Conservation (phyloP, 306 rosid genomes). For the Trichosanthes truncata region DNA sequence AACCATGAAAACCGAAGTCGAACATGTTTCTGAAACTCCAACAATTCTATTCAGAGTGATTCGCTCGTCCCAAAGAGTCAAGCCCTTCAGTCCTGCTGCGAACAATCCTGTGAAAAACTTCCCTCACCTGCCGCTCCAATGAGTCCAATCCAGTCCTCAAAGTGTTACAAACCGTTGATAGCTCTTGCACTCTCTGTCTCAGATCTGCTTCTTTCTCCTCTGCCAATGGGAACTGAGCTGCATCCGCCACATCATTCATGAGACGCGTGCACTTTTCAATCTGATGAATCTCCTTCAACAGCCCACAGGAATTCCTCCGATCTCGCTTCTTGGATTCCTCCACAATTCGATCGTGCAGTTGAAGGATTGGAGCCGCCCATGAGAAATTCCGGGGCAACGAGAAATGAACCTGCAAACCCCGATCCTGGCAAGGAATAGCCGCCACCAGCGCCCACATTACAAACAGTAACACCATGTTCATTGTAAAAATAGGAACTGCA, state of each 20-base stretch:
- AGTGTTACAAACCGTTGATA: slow-evolving; percentile 37
- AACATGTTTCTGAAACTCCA: not conserved
- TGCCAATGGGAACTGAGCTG: slow-evolving; percentile 58
- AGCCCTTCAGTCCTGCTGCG: slow-evolving; percentile 70
- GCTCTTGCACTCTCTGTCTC: slow-evolving; percentile 52
- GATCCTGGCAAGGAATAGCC: slow-evolving; percentile 94
- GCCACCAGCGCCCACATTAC: slow-evolving; percentile 92
- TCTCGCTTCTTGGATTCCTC: slow-evolving; percentile 81
- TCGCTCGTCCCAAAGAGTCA: slow-evolving; percentile 39
- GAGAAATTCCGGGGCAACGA: slow-evolving; percentile 34
- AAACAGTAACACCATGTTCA: slow-evolving; percentile 51
- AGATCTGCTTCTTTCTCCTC: slow-evolving; percentile 60
- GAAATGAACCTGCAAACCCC: slow-evolving; percentile 67
- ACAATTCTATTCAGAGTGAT: slow-evolving; percentile 21
- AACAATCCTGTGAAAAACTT: slow-evolving; percentile 69
- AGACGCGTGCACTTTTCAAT: slow-evolving; percentile 63
- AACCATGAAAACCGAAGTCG: slow-evolving; percentile 6
- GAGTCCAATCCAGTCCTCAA: slow-evolving; percentile 68
- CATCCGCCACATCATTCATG: slow-evolving; percentile 55
- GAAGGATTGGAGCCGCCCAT: slow-evolving; percentile 61
- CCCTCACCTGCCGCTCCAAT: slow-evolving; percentile 72
- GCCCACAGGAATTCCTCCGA: slow-evolving; percentile 55
- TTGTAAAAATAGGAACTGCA: slow-evolving; percentile 44
- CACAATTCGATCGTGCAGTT: slow-evolving; percentile 55
- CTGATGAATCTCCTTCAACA: slow-evolving; percentile 74